A percentile compares a stretch with the other conserved stretches of the same genome.
Conservation (phyloP, 495 filamentous ascomycete species). For the Xylaria nigripes region DNA sequence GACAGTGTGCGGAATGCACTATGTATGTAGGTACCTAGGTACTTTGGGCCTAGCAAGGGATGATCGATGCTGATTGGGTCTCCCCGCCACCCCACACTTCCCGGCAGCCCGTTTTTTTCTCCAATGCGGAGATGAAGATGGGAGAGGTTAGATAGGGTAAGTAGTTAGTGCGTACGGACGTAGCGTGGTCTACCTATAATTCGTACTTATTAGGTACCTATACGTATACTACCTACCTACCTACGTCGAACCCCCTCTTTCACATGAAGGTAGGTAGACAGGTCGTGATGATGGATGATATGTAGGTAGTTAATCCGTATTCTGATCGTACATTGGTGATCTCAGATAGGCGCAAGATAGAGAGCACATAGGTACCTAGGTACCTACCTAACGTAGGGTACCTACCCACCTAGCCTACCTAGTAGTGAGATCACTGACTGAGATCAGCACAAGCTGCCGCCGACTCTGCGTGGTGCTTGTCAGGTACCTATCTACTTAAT, state of each 20-base stretch:
- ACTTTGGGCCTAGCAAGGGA: background rate
- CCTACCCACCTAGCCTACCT: too few relatives aligned
- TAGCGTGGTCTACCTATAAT: too few relatives aligned
- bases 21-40: background rate
- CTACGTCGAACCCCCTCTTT: background rate
- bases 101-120: conserved; percentile 21
- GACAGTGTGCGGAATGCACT: background rate
- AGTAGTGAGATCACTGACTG: too few relatives aligned
- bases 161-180: too few relatives aligned
- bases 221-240: too few relatives aligned
- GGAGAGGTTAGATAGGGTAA: too few relatives aligned
- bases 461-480: too few relatives aligned
- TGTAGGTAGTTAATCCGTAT: background rate
- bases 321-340: background rate
- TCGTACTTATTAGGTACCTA: too few relatives aligned
- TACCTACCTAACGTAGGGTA: too few relatives aligned
- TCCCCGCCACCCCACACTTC: conserved; percentile 24
- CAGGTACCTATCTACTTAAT: too few relatives aligned
- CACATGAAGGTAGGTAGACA: background rate
- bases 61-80: conserved; percentile 14
- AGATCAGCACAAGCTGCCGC: too few relatives aligned
- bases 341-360: background rate
- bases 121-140: conserved; percentile 27
- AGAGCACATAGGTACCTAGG: background rate
- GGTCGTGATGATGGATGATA: background rate